Evolutionary conservation across 352 stramenopile species (phyloP).

Genomic region (Phytophthora quininea): DNA sequence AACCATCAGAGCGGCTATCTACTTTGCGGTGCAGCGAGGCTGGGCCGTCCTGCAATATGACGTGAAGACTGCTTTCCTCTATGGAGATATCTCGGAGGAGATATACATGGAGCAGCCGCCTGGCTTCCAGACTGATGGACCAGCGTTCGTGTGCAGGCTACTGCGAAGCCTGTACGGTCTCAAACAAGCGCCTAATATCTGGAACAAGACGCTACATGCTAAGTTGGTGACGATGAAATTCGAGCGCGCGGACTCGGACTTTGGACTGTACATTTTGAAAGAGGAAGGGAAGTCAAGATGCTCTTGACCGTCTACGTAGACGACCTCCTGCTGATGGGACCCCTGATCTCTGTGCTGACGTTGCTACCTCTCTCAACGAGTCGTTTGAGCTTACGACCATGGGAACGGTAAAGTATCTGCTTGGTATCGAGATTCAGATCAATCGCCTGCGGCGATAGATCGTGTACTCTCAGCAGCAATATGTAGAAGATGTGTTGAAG

Average conservation of each 20-base stretch:
- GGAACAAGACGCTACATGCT: constrained; percentile 15
- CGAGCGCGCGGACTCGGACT: constrained; percentile 5
- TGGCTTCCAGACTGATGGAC: no score
- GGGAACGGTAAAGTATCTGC: constrained; percentile 15
- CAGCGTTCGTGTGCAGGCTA: constrained; percentile 1
- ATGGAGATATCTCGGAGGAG: constrained; percentile 6
- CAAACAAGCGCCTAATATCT: constrained; percentile 18
- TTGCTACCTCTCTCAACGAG: constrained; percentile 8
- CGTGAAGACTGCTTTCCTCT: no score
- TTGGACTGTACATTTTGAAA: constrained; percentile 15
- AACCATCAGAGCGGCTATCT: constrained; percentile 13
- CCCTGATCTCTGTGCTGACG: no score
- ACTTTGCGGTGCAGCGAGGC: constrained; percentile 1
- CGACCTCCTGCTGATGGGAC: constrained; percentile 15
- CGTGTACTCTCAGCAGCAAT: no score
- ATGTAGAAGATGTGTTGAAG: no score
- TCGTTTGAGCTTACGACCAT: constrained; percentile 24
- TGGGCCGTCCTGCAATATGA: no score
- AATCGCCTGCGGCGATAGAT: no score
- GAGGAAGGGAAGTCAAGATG: not conserved
- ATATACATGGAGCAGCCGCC: constrained; percentile 2
- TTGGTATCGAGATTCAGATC: constrained; percentile 12
- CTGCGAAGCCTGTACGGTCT: constrained; percentile 16
- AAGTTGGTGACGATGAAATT: constrained; percentile 5
- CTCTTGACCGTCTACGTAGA: constrained; percentile 18